Percentiles rank a stretch among this genome's conserved stretches.
Evolutionary conservation across 208 protist species (phyloP).

Genomic region (Phytomonas sp.): DNA sequence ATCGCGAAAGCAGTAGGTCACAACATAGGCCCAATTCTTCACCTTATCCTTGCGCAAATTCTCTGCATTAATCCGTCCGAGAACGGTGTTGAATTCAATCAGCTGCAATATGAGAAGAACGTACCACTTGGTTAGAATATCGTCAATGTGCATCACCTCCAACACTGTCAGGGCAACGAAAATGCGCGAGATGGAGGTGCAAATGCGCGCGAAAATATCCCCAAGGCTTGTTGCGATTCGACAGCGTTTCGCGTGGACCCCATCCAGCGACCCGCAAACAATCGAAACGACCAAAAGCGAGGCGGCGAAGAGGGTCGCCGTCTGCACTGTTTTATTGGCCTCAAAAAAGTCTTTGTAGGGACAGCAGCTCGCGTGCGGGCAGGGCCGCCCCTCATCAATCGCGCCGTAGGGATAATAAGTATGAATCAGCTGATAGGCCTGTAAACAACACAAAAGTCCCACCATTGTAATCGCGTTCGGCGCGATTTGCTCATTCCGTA

Average conservation of each 20-base stretch:
- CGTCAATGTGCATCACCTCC: slow-evolving; percentile 54
- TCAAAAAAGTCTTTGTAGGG: slow-evolving; percentile 41
- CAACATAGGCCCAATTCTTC: slow-evolving; percentile 68
- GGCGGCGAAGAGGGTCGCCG: slow-evolving; percentile 51
- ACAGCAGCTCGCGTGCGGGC: neutral
- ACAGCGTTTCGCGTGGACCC: slow-evolving; percentile 72
- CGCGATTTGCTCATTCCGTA: slow-evolving; percentile 78
- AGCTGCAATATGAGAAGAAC: slow-evolving; percentile 65
- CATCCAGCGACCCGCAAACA: slow-evolving; percentile 66
- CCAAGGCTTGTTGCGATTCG: slow-evolving; percentile 75
- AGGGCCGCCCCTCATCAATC: neutral
- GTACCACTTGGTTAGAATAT: slow-evolving; percentile 69
- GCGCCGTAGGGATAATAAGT: slow-evolving; percentile 43
- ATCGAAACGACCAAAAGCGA: slow-evolving; percentile 57
- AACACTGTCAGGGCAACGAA: slow-evolving; percentile 79
- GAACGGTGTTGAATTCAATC: slow-evolving; percentile 77
- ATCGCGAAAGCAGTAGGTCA: slow-evolving; percentile 74
- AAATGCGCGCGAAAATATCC: slow-evolving; percentile 82
- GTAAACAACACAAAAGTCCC: slow-evolving; percentile 69
- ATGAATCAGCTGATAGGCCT: slow-evolving; percentile 79
- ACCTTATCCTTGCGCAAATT: slow-evolving; percentile 69
- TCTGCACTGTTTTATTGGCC: slow-evolving; percentile 35
- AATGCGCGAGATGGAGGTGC: slow-evolving; percentile 61
- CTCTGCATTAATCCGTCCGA: slow-evolving; percentile 74
- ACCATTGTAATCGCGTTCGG: slow-evolving; percentile 86